Evolutionary conservation across 805 yeast genomes (phyloP).

Genomic region (Myxozyma neotropica): DNA sequence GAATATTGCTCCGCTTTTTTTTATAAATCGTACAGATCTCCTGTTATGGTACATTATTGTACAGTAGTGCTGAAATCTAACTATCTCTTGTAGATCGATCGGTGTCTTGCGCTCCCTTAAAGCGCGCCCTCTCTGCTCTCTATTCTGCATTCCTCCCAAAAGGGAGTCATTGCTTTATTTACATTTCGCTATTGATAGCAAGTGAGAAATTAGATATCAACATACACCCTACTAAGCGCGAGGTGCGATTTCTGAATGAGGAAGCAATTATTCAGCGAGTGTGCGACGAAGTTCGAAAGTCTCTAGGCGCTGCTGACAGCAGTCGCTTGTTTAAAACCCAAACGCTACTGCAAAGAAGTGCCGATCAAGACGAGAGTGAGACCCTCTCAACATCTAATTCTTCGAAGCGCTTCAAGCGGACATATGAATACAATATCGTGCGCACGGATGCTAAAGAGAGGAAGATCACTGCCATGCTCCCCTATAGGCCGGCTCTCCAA

Average conservation of each 20-base stretch:
- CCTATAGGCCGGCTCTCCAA: background rate
- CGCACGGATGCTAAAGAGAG: slow-evolving; percentile 50
- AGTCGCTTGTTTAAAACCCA: slow-evolving; percentile 72
- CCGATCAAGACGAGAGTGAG: background rate
- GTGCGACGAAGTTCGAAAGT: slow-evolving; percentile 52
- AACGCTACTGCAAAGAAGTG: slow-evolving; percentile 48
- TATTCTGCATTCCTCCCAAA: slow-evolving; percentile 74
- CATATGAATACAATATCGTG: slow-evolving; percentile 29
- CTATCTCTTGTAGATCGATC: slow-evolving; percentile 51
- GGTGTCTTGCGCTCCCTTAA: slow-evolving; percentile 79
- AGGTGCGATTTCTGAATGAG: slow-evolving; percentile 82
- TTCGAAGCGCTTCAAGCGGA: background rate
- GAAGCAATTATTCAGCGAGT: slow-evolving; percentile 77
- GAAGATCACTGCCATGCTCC: slow-evolving; percentile 49
- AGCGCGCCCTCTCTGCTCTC: slow-evolving; percentile 63
- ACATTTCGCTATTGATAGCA: slow-evolving; percentile 65
- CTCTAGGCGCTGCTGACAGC: slow-evolving; percentile 60
- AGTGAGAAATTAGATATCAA: slow-evolving; percentile 85
- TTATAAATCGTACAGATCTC: slow-evolving; percentile 60
- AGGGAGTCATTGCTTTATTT: slow-evolving; percentile 75
- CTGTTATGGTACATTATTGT: background rate
- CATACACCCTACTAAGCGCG: slow-evolving; percentile 93
- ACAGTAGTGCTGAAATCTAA: too few relatives aligned
- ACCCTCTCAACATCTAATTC: background rate
- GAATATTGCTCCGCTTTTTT: slow-evolving; percentile 67